Base-by-base conservation (phyloP, 2,329 filamentous ascomycete species). In the Clarireedia monteithiana region DNA sequence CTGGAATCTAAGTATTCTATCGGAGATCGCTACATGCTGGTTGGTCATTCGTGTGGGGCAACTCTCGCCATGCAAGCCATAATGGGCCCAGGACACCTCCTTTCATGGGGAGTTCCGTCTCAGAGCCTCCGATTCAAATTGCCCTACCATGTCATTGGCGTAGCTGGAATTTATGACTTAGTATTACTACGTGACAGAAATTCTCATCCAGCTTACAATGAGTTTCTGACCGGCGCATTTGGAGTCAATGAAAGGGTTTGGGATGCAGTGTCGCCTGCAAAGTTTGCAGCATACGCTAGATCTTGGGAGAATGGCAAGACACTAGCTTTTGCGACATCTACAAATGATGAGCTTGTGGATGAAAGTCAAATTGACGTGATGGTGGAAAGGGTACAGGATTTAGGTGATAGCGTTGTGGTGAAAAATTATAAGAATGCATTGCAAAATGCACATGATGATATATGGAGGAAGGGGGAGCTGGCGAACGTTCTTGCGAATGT, bases 161-260 rank as follows among this genome's bases (percentile, higher is more conserved):
- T 87, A 20, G 79, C 80, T 55, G 86, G 86, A 1, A 81, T 90
- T 23, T 89, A 88, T 68, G 80, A 86, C 64, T 69, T 90, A 23
- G 53, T 39, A 15, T 27, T 63, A 5, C 57, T 64, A 2, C 51
- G 59, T 17, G 60, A 64, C 2, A 60, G 38, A 5, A 49, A 64
- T 38, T 20, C 51, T 4, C 53, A 61, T 40, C 56, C 62, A 15
- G 58, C 51, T n/a, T 66, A 64, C 38, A 56, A 60, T 6, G 56
- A 58, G 1, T 64, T 64, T 24, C 46, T 62, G 10, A 53, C 40
- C 9, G 74, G 74, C 6, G 75, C 75, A 0, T 69, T 89, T 20
- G 68, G 78, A 1, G 57, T 64, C 7, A 72, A 75, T 48, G 75
- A 79, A 44, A 58, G 61, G 0, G 36, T 53, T 0, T 89, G 84